Evolutionary conservation across 306 rosid genomes (phyloP).

Genomic region (Delonix regia): DNA sequence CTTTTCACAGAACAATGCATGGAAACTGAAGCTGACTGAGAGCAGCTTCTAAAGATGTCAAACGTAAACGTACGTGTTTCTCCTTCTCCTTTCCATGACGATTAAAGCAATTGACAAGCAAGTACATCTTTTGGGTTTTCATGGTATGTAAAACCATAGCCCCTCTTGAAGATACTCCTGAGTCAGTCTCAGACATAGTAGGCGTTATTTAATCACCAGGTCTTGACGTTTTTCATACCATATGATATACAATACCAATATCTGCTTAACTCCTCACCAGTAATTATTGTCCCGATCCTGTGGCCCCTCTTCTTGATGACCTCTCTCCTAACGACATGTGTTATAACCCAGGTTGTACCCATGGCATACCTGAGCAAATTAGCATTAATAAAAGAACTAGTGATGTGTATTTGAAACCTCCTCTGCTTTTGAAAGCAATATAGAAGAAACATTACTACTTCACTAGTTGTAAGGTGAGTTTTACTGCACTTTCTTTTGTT

Average conservation of each 20-base stretch:
- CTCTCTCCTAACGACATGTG: background rate
- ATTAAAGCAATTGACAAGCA: background rate
- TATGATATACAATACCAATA: constrained; percentile 5
- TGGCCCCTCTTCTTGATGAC: constrained; percentile 30
- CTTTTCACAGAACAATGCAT: background rate
- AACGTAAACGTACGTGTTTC: background rate
- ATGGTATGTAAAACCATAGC: background rate
- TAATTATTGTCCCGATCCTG: background rate
- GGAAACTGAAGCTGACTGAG: background rate
- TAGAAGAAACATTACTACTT: too few relatives aligned
- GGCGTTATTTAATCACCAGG: too few relatives aligned
- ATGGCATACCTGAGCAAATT: constrained; percentile 1
- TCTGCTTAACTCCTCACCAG: background rate
- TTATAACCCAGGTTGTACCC: background rate
- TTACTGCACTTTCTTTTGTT: background rate
- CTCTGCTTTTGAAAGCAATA: background rate
- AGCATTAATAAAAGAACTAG: background rate
- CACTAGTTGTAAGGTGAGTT: background rate
- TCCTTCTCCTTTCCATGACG: background rate
- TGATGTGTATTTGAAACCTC: background rate
- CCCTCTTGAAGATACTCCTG: background rate
- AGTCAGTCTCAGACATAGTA: background rate
- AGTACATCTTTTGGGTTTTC: background rate
- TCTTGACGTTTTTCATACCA: background rate
- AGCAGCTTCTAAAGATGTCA: background rate